Evolutionary conservation across 495 filamentous ascomycete genomes (phyloP).

Genomic region (Aspergillus diversus): DNA sequence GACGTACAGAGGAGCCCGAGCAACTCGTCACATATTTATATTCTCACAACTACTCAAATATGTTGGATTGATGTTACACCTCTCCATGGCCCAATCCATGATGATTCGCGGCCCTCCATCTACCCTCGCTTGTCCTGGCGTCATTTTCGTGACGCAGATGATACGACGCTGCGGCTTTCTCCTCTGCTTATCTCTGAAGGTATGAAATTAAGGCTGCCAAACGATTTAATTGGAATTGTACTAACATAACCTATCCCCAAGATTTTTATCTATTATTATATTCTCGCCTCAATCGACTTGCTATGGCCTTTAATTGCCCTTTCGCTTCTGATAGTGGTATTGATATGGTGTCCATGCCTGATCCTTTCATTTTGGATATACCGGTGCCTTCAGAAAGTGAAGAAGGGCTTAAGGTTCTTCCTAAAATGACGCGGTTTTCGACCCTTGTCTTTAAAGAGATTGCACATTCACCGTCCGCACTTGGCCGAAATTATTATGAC

Average conservation of each 20-base stretch:
- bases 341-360: conserved; percentile 31
- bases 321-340: conserved; percentile 21
- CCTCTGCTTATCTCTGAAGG: conserved; percentile 34
- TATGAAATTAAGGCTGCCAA: conserved; percentile 24
- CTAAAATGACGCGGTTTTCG: conserved; percentile 26
- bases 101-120: conserved; percentile 22
- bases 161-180: conserved; percentile 45
- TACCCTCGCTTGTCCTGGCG: conserved; percentile 42
- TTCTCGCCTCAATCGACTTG: conserved; percentile 45
- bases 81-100: neutral
- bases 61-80: conserved; percentile 42
- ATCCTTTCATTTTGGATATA: conserved; percentile 46
- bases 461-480: conserved; percentile 24
- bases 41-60: conserved; percentile 56
- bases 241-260: conserved; percentile 12
- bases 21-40: conserved; percentile 54
- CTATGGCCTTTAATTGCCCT: conserved; percentile 42
- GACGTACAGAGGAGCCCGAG: conserved; percentile 50
- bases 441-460: conserved; percentile 44
- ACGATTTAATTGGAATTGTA: neutral
- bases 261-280: conserved; percentile 44
- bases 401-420: conserved; percentile 10
- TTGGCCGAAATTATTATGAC: conserved; percentile 23
- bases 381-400: conserved; percentile 24
- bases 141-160: conserved; percentile 51